Conservation (phyloP, 148 eudicot species). For the Chenopodium suecicum region DNA sequence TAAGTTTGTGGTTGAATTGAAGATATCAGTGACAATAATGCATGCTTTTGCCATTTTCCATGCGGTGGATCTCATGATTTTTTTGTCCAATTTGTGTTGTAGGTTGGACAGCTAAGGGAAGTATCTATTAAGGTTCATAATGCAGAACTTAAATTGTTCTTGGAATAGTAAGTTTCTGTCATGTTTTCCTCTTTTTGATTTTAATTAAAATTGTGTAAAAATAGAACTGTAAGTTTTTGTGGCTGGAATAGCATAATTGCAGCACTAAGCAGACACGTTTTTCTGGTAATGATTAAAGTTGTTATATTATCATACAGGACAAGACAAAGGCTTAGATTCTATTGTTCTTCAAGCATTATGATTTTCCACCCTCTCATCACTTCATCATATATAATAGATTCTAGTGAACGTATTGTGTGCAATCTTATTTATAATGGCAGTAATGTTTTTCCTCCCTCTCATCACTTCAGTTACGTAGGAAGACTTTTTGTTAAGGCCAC, state of each 20-base stretch:
- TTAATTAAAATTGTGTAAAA: constrained; percentile 59
- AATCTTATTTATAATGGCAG: background rate
- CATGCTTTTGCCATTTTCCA: background rate
- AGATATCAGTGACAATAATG: background rate
- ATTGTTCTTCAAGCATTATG: constrained; percentile 80
- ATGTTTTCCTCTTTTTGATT: no score
- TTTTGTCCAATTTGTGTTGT: constrained; percentile 7
- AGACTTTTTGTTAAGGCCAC: constrained; percentile 59
- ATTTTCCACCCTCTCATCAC: constrained; percentile 7
- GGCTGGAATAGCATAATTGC: background rate
- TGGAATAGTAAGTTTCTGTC: constrained; percentile 48
- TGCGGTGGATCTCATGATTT: background rate
- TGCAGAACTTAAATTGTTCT: constrained; percentile 77
- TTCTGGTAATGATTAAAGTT: background rate
- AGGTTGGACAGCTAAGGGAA: constrained; percentile 91
- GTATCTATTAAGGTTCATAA: constrained; percentile 68
- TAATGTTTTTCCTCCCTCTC: background rate
- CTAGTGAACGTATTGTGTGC: constrained; percentile 4
- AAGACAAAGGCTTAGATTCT: constrained; percentile 76
- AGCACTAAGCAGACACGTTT: background rate
- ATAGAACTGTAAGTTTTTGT: constrained; percentile 44
- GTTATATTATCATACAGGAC: constrained; percentile 39
- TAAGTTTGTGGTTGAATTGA: background rate
- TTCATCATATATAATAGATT: background rate
- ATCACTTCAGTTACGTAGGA: constrained; percentile 52